Evolutionary conservation across 164 flowering plant species (phyloP).

Genomic region (Tinospora cordifolia): DNA sequence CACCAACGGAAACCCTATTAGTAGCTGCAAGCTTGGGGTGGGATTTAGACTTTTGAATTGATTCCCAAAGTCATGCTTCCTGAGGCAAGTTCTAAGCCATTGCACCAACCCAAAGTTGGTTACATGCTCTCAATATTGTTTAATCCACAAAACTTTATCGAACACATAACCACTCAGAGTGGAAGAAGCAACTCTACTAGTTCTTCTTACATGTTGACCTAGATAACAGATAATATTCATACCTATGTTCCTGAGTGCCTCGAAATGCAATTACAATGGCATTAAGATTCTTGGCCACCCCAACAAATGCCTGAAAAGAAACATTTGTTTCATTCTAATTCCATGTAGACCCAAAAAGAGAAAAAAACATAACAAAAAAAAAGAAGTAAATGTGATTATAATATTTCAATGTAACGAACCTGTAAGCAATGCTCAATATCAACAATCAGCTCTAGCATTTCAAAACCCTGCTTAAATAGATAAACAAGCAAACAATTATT

Average conservation of each 20-base stretch:
- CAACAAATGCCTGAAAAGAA: conserved; percentile 74
- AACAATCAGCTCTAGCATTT: conserved; percentile 77
- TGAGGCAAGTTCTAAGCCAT: too few species aligned
- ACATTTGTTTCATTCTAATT: neutral
- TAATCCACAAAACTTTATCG: neutral
- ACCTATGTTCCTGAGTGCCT: conserved; percentile 96
- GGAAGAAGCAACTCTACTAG: too few species aligned
- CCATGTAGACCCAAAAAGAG: neutral
- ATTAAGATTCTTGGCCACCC: conserved; percentile 72
- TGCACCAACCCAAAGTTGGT: neutral
- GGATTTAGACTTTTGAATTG: too few species aligned
- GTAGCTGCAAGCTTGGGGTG: too few species aligned
- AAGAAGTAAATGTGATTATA: neutral
- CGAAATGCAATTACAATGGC: conserved; percentile 87
- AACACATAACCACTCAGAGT: neutral
- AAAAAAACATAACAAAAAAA: neutral
- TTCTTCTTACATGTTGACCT: neutral
- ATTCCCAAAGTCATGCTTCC: too few species aligned
- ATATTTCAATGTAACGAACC: conserved; percentile 36
- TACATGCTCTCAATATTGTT: neutral
- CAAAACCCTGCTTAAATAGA: conserved; percentile 62
- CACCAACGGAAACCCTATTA: neutral
- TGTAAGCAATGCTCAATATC: conserved; percentile 92
- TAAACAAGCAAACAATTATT: neutral
- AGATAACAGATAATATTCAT: conserved; percentile 1